A percentile compares a stretch with the other conserved stretches of the same genome.
Evolutionary conservation across 2,329 filamentous ascomycete genomes (phyloP).

Genomic region (Colletotrichum somersetense): DNA sequence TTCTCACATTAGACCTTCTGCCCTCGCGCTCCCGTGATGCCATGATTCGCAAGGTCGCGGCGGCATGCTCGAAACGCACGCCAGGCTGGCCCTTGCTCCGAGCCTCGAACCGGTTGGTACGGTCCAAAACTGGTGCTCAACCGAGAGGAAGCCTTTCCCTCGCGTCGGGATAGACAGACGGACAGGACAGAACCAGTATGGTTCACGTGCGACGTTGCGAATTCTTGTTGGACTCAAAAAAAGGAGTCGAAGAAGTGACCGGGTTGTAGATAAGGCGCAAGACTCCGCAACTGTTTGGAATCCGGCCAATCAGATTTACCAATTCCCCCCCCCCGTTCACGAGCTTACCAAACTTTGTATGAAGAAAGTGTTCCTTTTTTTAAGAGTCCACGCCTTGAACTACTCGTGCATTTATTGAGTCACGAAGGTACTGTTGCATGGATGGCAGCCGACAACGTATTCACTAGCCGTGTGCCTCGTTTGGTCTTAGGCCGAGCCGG

Average conservation of each 20-base stretch:
- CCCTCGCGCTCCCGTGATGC: not conserved
- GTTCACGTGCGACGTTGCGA: not conserved
- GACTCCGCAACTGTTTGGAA: not conserved
- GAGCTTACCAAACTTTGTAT: too few species aligned
- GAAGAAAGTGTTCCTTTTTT: too few species aligned
- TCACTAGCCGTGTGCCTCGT: not conserved
- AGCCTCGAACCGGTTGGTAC: not conserved
- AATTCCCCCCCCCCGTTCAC: not conserved
- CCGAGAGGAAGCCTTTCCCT: not conserved
- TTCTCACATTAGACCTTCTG: conserved; percentile 36
- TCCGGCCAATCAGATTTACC: not conserved
- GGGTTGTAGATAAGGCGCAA: not conserved
- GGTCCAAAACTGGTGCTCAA: not conserved
- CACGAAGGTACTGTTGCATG: conserved; percentile 32
- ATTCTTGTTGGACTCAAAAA: not conserved
- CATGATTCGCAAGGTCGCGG: not conserved
- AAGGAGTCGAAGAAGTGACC: not conserved
- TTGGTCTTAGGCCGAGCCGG: not conserved
- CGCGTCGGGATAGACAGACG: not conserved
- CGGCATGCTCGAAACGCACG: not conserved
- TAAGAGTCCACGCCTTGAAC: not conserved
- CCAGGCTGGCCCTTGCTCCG: not conserved
- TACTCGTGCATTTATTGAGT: conserved; percentile 19
- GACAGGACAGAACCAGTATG: not conserved
- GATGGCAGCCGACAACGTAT: not conserved